Conservation (phyloP, 1,139 yeast species). For the Chernovozyma aurita region DNA sequence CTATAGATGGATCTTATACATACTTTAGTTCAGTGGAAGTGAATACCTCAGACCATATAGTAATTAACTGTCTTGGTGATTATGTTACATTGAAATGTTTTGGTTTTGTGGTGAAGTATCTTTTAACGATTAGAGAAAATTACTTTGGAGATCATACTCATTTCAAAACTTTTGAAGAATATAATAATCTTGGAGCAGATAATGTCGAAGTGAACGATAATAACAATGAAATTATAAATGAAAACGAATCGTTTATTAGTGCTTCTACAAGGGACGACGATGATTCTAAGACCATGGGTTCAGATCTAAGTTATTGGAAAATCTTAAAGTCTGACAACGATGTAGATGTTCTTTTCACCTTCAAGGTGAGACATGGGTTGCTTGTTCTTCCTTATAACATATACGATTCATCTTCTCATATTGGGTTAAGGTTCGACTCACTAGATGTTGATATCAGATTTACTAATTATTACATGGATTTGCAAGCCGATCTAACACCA, state of each 20-base stretch:
- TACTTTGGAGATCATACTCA: conserved; percentile 86
- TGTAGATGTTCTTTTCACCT: conserved; percentile 68
- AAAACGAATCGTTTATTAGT: neutral
- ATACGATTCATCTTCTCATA: conserved; percentile 60
- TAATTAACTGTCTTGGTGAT: conserved; percentile 60
- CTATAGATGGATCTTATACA: conserved; percentile 62
- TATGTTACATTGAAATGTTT: conserved; percentile 67
- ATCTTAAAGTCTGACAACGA: conserved; percentile 61
- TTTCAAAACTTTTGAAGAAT: conserved; percentile 84
- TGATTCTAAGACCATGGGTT: conserved; percentile 1
- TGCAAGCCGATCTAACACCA: conserved; percentile 57
- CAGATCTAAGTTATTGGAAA: conserved; percentile 32
- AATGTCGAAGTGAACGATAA: conserved; percentile 9
- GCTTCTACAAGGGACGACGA: conserved; percentile 3
- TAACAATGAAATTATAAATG: neutral
- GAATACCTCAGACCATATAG: conserved; percentile 65
- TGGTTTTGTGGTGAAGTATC: conserved; percentile 73
- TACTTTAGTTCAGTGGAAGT: conserved; percentile 56
- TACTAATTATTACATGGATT: conserved; percentile 90
- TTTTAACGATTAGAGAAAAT: conserved; percentile 78
- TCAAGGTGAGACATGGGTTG: conserved; percentile 66
- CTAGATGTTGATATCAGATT: conserved; percentile 77
- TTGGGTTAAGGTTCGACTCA: conserved; percentile 60
- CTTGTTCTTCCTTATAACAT: conserved; percentile 68
- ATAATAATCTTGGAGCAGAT: conserved; percentile 14